phyloP scores from a whole-genome alignment of 2,329 filamentous ascomycete genomes.

The Dothistroma septosporum region DNA sequence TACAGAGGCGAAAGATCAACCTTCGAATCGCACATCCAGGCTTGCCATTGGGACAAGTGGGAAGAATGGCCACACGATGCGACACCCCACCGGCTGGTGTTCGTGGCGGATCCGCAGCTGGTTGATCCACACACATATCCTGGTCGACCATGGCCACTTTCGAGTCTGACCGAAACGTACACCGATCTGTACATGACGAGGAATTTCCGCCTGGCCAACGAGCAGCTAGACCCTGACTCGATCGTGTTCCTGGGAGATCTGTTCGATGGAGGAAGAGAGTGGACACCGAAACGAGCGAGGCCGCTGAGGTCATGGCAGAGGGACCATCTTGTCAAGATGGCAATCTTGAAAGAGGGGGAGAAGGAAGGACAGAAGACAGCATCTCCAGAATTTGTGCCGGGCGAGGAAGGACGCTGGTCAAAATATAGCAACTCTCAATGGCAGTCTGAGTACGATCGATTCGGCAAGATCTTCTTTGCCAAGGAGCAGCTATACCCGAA shows the following conservation, averaged over 20 bases:
- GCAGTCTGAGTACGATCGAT: conserved; percentile 80
- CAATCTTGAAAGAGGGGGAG: conserved; percentile 16
- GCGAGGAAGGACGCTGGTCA: conserved; percentile 47
- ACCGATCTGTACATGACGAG: conserved; percentile 88
- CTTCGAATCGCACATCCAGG: conserved; percentile 65
- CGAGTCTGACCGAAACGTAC: conserved; percentile 61
- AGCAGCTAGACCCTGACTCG: conserved; percentile 73
- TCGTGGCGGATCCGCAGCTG: conserved; percentile 86
- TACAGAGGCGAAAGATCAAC: conserved; percentile 81
- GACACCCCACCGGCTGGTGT: conserved; percentile 74
- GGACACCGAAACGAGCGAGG: conserved; percentile 62
- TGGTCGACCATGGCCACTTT: conserved; percentile 71
- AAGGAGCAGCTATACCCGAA: conserved; percentile 32
- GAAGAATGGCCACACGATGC: conserved; percentile 82
- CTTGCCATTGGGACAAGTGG: conserved; percentile 81
- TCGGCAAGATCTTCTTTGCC: conserved; percentile 75
- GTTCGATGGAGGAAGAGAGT: conserved; percentile 93
- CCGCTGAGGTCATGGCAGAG: conserved; percentile 22
- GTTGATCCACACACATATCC: conserved; percentile 95
- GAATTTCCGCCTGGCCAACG: conserved; percentile 74
- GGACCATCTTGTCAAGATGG: conserved; percentile 21
- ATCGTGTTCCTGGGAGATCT: conserved; percentile 89
- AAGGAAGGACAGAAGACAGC: conserved; percentile 22
- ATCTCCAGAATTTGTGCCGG: conserved; percentile 27
- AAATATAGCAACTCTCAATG: conserved; percentile 79